These are phyloP conservation scores for Annulohypoxylon bovei DNA, from an alignment of 495 filamentous ascomycete species.

Conservation along the genomic window DNA sequence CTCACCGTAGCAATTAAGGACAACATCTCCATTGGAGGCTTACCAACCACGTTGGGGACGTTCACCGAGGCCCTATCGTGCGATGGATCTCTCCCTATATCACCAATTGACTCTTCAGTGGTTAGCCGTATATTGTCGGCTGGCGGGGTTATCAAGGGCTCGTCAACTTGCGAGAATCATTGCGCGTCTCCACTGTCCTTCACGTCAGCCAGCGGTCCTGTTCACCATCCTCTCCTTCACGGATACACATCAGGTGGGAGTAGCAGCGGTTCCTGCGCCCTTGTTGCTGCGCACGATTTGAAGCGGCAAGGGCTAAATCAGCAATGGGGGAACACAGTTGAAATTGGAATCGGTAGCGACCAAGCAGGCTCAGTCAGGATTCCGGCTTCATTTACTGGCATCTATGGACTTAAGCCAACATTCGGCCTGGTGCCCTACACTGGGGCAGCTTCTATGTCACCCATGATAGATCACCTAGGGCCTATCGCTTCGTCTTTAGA, in stretches of 20 bases:
- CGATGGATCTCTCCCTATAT: not conserved
- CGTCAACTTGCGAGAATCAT: slow-evolving; percentile 21
- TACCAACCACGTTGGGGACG: slow-evolving; percentile 19
- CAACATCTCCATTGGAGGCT: slow-evolving; percentile 20
- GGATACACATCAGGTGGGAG: slow-evolving; percentile 18
- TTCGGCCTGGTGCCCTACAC: slow-evolving; percentile 46
- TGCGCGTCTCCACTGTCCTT: slow-evolving; percentile 20
- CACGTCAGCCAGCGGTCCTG: slow-evolving; percentile 18
- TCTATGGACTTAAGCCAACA: slow-evolving; percentile 51
- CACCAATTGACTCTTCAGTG: slow-evolving; percentile 15
- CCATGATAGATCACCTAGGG: slow-evolving; percentile 53
- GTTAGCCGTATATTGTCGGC: slow-evolving; percentile 16
- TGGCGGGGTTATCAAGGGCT: slow-evolving; percentile 10
- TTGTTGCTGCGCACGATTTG: slow-evolving; percentile 12
- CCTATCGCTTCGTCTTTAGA: slow-evolving; percentile 53
- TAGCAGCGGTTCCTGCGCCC: slow-evolving; percentile 16
- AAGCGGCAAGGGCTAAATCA: slow-evolving; percentile 1
- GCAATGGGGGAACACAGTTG: not conserved
- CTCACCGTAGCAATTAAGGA: slow-evolving; percentile 14
- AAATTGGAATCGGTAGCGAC: slow-evolving; percentile 40
- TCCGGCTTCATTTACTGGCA: slow-evolving; percentile 44
- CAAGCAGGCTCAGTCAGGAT: slow-evolving; percentile 80
- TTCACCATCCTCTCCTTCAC: slow-evolving; percentile 17
- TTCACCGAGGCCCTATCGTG: slow-evolving; percentile 12
- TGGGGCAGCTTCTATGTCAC: slow-evolving; percentile 49